A percentile compares a stretch with the other conserved stretches of the same genome.
Conservation (phyloP, 2,329 filamentous ascomycete species). For the Trichoderma breve region DNA sequence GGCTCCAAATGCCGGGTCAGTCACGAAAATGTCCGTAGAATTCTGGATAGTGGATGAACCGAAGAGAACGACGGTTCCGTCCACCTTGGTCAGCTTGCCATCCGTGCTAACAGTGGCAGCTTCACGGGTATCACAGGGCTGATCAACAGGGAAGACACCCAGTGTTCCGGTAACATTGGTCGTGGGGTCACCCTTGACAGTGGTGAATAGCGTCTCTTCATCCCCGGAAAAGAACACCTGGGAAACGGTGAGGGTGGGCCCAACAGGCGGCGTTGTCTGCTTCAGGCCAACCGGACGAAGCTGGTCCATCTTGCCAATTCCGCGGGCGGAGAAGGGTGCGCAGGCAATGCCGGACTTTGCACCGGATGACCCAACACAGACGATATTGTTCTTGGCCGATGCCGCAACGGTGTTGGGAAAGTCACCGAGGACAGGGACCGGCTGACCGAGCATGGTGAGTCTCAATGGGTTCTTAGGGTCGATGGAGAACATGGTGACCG, state of each 20-base stretch:
- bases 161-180: conserved; percentile 57
- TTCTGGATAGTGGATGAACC: conserved; percentile 49
- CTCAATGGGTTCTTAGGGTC: conserved; percentile 40
- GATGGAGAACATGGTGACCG: conserved; percentile 50
- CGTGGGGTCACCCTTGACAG: conserved; percentile 59
- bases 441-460: conserved; percentile 44
- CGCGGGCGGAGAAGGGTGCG: conserved; percentile 37
- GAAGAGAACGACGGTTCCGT: conserved; percentile 57
- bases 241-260: conserved; percentile 58
- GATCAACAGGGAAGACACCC: conserved; percentile 46
- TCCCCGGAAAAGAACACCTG: conserved; percentile 60
- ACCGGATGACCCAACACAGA: conserved; percentile 48
- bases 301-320: conserved; percentile 44
- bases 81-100: conserved; percentile 41
- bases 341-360: conserved; percentile 46
- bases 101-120: conserved; percentile 29
- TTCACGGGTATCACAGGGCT: not conserved
- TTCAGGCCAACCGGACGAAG: conserved; percentile 48
- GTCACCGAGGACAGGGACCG: conserved; percentile 46
- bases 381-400: conserved; percentile 41
- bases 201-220: conserved; percentile 50
- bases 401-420: conserved; percentile 54
- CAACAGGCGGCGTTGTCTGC: conserved; percentile 57
- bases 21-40: conserved; percentile 48
- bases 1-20: conserved; percentile 58